Conservation (phyloP, 805 yeast genomes). For the Wickerhamomyces queroliae region DNA sequence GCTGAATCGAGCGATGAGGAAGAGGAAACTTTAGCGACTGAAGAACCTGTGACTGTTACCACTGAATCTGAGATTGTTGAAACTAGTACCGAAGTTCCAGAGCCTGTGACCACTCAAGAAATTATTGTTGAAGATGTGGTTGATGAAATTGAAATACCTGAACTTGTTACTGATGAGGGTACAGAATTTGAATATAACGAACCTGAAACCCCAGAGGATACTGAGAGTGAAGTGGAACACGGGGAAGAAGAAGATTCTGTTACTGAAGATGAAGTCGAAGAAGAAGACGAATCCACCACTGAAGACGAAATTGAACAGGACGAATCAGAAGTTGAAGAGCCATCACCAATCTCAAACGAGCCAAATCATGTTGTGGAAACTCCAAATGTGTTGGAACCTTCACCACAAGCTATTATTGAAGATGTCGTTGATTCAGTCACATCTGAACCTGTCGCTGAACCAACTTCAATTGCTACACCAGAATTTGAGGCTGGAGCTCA, state of each 20-base stretch:
- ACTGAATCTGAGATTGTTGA: background rate
- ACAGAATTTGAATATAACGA: background rate
- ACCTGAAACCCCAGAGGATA: background rate
- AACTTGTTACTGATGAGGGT: background rate
- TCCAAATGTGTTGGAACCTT: no score
- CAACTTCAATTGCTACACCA: no score
- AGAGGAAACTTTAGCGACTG: no score
- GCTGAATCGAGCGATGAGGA: no score
- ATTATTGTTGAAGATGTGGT: background rate
- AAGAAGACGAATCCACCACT: background rate
- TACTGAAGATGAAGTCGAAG: background rate
- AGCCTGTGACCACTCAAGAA: background rate
- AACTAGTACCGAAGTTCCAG: background rate
- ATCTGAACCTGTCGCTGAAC: no score
- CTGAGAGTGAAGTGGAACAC: background rate
- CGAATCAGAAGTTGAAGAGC: background rate
- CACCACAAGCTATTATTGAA: no score
- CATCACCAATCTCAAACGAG: no score
- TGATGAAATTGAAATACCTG: background rate
- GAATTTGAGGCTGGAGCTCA: no score
- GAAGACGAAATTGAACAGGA: conserved; percentile 1
- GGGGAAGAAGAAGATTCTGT: background rate
- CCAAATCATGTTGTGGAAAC: no score
- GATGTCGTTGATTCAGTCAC: no score
- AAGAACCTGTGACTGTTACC: background rate